phyloP scores from a whole-genome alignment of 768 basidiomycete species.

The Boletus rufocinnamomeus region DNA sequence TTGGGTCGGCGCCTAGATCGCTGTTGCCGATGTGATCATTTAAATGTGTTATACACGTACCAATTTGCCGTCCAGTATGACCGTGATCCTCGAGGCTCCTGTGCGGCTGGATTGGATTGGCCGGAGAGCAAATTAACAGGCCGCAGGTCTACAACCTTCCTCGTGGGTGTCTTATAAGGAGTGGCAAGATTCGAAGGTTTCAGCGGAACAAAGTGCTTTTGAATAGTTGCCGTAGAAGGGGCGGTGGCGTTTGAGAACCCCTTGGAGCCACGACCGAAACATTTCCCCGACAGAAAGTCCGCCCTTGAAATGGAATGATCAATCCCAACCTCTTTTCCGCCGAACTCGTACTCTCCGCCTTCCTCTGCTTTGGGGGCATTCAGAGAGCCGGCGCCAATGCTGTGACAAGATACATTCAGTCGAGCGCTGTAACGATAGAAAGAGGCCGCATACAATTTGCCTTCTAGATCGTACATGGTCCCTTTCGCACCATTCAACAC shows the following conservation, averaged over 20 bases:
- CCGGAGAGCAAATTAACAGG: constrained; percentile 40
- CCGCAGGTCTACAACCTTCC: constrained; percentile 40
- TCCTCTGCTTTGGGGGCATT: constrained; percentile 39
- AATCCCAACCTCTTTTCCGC: constrained; percentile 65
- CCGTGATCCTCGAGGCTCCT: constrained; percentile 14
- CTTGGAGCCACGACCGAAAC: constrained; percentile 50
- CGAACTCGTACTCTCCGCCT: constrained; percentile 42
- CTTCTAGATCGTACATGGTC: constrained; percentile 61
- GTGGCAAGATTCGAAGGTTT: constrained; percentile 29
- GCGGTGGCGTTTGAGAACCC: constrained; percentile 14
- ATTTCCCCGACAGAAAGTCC: constrained; percentile 65
- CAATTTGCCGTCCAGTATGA: constrained; percentile 73
- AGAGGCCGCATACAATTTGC: constrained; percentile 54
- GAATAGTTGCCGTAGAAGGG: constrained; percentile 32
- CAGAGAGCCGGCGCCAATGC: constrained; percentile 54
- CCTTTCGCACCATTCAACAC: constrained; percentile 49
- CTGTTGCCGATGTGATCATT: constrained; percentile 3
- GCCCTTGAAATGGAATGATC: constrained; percentile 55
- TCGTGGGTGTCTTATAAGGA: constrained; percentile 28
- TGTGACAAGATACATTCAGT: constrained; percentile 25
- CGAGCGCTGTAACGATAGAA: not conserved
- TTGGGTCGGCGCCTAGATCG: constrained; percentile 66
- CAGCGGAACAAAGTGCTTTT: constrained; percentile 35
- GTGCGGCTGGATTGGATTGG: constrained; percentile 11
- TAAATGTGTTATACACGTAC: constrained; percentile 37